phyloP scores from a whole-genome alignment of 139 green algal species.

The Micractinium conductrix region DNA sequence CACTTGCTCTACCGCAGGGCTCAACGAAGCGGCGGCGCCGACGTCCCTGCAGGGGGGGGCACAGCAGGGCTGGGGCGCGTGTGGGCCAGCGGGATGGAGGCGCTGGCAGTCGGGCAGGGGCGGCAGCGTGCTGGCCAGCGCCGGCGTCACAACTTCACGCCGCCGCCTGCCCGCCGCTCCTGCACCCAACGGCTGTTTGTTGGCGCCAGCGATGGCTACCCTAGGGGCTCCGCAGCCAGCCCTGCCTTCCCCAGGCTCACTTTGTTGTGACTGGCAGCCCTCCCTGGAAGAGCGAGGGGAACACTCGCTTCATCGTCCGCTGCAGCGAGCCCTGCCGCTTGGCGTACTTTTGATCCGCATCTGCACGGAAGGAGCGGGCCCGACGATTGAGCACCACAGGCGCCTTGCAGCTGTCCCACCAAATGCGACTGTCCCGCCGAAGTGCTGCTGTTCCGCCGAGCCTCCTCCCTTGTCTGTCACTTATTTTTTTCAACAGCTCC shows the following conservation, averaged over 20 bases:
- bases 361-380: too few relatives aligned
- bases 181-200: background rate
- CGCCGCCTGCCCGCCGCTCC: background rate
- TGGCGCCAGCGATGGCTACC: background rate
- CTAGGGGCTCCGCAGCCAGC: background rate
- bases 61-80: background rate
- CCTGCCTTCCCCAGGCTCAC: slow-evolving; percentile 12
- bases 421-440: too few relatives aligned
- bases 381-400: too few relatives aligned
- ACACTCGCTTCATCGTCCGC: slow-evolving; percentile 69
- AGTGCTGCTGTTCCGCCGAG: too few relatives aligned
- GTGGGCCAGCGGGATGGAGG: background rate
- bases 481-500: too few relatives aligned
- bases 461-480: too few relatives aligned
- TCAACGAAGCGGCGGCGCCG: slow-evolving; percentile 17
- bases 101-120: background rate
- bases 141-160: background rate
- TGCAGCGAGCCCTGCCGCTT: slow-evolving; percentile 52
- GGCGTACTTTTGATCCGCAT: slow-evolving; percentile 70
- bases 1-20: slow-evolving; percentile 27
- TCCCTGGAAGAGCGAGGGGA: slow-evolving; percentile 71
- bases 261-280: slow-evolving; percentile 62
- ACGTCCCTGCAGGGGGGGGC: background rate
- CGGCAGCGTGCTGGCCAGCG: background rate
- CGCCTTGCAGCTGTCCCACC: too few relatives aligned